A percentile compares a stretch with the other conserved stretches of the same genome.
phyloP scores from a whole-genome alignment of 2,329 filamentous ascomycete species.

The Paramyrothecium sp. region DNA sequence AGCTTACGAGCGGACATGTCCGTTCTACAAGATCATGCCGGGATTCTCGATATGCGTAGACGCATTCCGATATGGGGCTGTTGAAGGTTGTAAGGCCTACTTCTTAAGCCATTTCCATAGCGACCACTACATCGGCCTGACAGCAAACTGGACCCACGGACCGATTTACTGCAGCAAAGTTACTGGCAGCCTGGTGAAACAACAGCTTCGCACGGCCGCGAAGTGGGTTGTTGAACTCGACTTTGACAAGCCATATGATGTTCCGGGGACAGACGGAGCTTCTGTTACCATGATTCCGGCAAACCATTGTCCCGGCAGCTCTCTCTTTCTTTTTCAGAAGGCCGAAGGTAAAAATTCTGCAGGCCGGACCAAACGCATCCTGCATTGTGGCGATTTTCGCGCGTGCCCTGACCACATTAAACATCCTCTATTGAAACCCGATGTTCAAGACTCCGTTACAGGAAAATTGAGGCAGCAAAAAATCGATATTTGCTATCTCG shows the following conservation, averaged over 20 bases:
- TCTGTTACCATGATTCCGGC: slow-evolving; percentile 92
- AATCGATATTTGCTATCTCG: slow-evolving; percentile 93
- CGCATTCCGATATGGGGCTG: slow-evolving; percentile 91
- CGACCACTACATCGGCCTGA: slow-evolving; percentile 93
- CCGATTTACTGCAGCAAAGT: slow-evolving; percentile 96
- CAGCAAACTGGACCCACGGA: slow-evolving; percentile 84
- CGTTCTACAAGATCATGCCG: slow-evolving; percentile 98
- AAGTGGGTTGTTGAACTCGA: slow-evolving; percentile 84
- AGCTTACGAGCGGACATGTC: slow-evolving; percentile 85
- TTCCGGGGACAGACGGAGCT: slow-evolving; percentile 80
- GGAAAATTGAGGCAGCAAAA: slow-evolving; percentile 77
- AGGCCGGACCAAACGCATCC: slow-evolving; percentile 68
- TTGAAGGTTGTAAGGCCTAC: slow-evolving; percentile 89
- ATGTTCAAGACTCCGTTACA: slow-evolving; percentile 66
- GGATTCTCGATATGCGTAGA: slow-evolving; percentile 92
- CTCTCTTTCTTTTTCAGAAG: slow-evolving; percentile 91
- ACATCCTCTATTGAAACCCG: slow-evolving; percentile 78
- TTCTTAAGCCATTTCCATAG: slow-evolving; percentile 98
- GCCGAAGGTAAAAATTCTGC: slow-evolving; percentile 57
- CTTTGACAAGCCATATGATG: slow-evolving; percentile 76
- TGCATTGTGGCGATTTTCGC: slow-evolving; percentile 95
- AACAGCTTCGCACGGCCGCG: slow-evolving; percentile 80
- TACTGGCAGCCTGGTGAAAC: slow-evolving; percentile 84
- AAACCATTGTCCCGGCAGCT: slow-evolving; percentile 95
- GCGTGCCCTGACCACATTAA: slow-evolving; percentile 81